A percentile compares a stretch with the other conserved stretches of the same genome.
phyloP scores from a whole-genome alignment of 805 yeast genomes.

The Candida arabinofermentans region DNA sequence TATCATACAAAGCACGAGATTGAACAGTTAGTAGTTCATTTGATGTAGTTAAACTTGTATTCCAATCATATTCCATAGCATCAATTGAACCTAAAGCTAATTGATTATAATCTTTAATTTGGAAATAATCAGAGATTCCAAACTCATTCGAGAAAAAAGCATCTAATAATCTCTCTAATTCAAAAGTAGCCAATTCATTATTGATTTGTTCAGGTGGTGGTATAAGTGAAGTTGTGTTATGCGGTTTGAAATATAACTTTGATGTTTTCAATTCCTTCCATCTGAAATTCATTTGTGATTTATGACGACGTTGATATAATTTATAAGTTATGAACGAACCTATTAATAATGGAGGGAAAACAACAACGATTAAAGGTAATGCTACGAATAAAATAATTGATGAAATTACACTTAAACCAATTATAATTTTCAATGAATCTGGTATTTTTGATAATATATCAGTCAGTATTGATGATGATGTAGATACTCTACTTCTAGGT shows the following conservation, averaged over 20 bases:
- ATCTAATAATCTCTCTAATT: conserved; percentile 26
- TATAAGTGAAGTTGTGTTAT: conserved; percentile 5
- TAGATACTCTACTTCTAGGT: conserved; percentile 20
- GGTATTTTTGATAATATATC: conserved; percentile 24
- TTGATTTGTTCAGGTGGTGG: conserved; percentile 28
- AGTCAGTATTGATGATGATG: conserved; percentile 14
- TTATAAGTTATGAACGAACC: conserved; percentile 21
- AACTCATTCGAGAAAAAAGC: conserved; percentile 30
- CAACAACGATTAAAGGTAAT: conserved; percentile 27
- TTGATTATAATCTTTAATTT: conserved; percentile 17
- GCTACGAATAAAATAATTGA: conserved; percentile 30
- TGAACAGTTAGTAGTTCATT: conserved; percentile 26
- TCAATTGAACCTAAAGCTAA: conserved; percentile 29
- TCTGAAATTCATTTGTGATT: conserved; percentile 14
- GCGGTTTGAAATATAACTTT: conserved; percentile 22
- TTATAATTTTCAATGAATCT: conserved; percentile 26
- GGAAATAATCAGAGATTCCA: conserved; percentile 24
- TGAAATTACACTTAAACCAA: conserved; percentile 23
- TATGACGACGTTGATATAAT: conserved; percentile 9
- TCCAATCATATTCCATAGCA: conserved; percentile 26
- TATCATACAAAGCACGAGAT: conserved; percentile 26
- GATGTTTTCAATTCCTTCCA: conserved; percentile 26
- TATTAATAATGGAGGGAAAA: conserved; percentile 30
- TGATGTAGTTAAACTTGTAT: conserved; percentile 19
- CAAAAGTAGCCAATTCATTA: conserved; percentile 27